phyloP scores from a whole-genome alignment of 2,329 filamentous ascomycete genomes.

The Alternaria conjuncta region DNA sequence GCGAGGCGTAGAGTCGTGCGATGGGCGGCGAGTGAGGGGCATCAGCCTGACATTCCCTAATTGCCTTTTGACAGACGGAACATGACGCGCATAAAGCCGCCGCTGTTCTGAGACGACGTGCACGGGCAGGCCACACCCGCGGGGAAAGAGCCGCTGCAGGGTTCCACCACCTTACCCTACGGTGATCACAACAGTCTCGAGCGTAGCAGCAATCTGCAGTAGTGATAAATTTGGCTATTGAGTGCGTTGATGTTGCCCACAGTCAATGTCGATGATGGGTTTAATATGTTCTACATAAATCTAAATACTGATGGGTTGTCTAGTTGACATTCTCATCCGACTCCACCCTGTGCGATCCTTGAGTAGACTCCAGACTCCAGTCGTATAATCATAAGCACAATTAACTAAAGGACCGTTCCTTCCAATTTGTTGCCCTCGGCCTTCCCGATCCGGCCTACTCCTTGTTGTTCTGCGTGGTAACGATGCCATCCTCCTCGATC shows the following conservation, averaged over 20 bases:
- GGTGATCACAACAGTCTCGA: neutral
- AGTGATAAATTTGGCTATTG: neutral
- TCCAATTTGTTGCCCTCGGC: neutral
- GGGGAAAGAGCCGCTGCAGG: constrained; percentile 24
- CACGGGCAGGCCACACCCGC: constrained; percentile 24
- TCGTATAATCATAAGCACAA: neutral
- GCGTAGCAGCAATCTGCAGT: neutral
- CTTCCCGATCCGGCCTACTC: neutral
- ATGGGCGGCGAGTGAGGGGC: neutral
- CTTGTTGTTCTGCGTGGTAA: constrained; percentile 53
- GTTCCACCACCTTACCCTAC: constrained; percentile 1
- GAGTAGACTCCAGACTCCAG: neutral
- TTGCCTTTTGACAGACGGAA: neutral
- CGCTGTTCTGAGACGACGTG: constrained; percentile 31
- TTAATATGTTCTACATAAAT: neutral
- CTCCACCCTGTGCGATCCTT: neutral
- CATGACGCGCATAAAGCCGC: constrained; percentile 28
- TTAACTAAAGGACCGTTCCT: neutral
- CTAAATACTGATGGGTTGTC: neutral
- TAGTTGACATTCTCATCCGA: too few species aligned
- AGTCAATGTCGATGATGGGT: neutral
- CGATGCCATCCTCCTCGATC: constrained; percentile 79
- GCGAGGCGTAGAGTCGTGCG: neutral
- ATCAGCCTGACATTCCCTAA: neutral
- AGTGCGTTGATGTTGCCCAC: neutral